Evolutionary conservation across 371 early-diverging fungal genomes (phyloP).

Genomic region (Nematocida sp.): DNA sequence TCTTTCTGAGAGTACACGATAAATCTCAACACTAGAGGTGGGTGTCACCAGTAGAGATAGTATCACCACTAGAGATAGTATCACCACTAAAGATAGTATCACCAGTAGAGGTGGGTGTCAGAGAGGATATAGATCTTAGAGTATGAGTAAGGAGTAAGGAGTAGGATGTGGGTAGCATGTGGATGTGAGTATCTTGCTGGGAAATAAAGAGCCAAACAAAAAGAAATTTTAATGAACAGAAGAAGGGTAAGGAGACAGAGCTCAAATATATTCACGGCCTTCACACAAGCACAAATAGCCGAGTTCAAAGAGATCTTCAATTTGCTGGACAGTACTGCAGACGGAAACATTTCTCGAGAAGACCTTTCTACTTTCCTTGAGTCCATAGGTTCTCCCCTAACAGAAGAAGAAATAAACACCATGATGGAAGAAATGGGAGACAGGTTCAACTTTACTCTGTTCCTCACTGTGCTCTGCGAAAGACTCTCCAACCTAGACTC

Average conservation of each 20-base stretch:
- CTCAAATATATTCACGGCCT: constrained; percentile 95
- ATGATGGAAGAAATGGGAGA: constrained; percentile 75
- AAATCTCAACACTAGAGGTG: no score
- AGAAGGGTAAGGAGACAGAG: constrained; percentile 67
- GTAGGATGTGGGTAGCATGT: no score
- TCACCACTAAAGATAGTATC: no score
- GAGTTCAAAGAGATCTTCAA: constrained; percentile 87
- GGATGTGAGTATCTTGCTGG: no score
- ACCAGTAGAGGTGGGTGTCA: no score
- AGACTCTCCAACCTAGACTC: constrained; percentile 77
- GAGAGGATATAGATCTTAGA: no score
- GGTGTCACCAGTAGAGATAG: no score
- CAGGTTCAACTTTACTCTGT: constrained; percentile 78
- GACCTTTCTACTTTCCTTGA: constrained; percentile 78
- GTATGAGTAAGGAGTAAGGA: no score
- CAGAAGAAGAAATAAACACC: constrained; percentile 74
- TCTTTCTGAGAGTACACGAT: no score
- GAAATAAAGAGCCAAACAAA: constrained; percentile 30
- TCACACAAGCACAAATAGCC: constrained; percentile 85
- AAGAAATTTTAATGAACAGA: constrained; percentile 48
- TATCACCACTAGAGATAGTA: no score
- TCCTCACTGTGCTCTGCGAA: constrained; percentile 83
- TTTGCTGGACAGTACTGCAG: constrained; percentile 78
- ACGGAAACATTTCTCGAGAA: constrained; percentile 74
- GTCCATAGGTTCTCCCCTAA: constrained; percentile 70